Conservation (phyloP, 1,139 yeast species). For the Magnusiomyces tetraspermus region DNA sequence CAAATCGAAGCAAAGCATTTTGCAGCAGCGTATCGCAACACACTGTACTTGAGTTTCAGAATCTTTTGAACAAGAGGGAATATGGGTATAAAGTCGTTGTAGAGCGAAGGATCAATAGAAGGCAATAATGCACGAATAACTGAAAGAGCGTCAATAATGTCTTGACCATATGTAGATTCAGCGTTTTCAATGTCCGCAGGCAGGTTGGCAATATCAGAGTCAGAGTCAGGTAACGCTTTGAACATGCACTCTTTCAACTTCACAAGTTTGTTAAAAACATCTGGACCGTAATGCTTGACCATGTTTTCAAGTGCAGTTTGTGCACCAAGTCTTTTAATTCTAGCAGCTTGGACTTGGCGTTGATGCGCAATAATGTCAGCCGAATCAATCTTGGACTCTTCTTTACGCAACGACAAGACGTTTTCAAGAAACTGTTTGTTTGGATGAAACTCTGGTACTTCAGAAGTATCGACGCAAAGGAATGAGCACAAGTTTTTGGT, state of each 20-base stretch:
- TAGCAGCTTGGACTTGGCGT: constrained; percentile 60
- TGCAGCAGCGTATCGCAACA: constrained; percentile 82
- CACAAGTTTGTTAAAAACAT: constrained; percentile 54
- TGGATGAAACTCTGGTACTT: constrained; percentile 84
- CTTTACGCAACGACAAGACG: constrained; percentile 70
- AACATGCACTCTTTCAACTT: constrained; percentile 60
- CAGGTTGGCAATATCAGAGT: constrained; percentile 22
- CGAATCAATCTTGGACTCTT: constrained; percentile 63
- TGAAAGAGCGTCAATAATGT: constrained; percentile 79
- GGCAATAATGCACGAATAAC: constrained; percentile 69
- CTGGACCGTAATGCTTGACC: constrained; percentile 40
- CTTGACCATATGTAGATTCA: constrained; percentile 57
- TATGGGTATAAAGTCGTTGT: constrained; percentile 40
- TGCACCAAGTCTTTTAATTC: constrained; percentile 77
- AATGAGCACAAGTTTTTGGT: constrained; percentile 87
- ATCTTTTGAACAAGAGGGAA: constrained; percentile 50
- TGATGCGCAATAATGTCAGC: constrained; percentile 57
- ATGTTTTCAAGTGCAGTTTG: constrained; percentile 54
- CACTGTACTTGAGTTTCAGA: constrained; percentile 61
- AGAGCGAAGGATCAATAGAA: constrained; percentile 43
- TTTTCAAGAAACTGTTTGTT: constrained; percentile 48
- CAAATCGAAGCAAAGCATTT: constrained; percentile 81
- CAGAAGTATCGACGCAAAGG: constrained; percentile 89
- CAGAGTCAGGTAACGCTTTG: constrained; percentile 45
- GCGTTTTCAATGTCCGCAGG: constrained; percentile 36